Evolutionary conservation across 75 land plant species (phyloP).

Genomic region (Selaginella moellendorffii): DNA sequence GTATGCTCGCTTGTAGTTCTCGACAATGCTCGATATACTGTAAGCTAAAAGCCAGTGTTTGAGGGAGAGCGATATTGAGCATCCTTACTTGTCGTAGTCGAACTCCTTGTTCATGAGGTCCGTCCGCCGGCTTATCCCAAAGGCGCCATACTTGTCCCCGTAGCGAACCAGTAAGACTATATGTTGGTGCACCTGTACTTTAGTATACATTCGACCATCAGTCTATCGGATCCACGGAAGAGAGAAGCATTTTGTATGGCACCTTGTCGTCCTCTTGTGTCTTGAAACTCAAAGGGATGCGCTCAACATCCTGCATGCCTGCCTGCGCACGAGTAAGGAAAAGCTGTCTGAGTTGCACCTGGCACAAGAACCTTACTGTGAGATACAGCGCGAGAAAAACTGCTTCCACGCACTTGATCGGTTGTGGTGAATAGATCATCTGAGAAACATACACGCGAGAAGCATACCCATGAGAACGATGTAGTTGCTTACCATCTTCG

Average conservation of each 20-base stretch:
- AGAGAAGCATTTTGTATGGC: not conserved
- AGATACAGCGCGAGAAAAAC: slow-evolving; percentile 32
- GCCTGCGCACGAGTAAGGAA: slow-evolving; percentile 19
- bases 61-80: not conserved
- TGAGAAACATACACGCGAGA: slow-evolving; percentile 1
- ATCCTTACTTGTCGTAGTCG: slow-evolving; percentile 20
- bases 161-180: slow-evolving; percentile 24
- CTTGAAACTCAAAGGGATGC: slow-evolving; percentile 28
- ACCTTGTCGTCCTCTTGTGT: slow-evolving; percentile 24
- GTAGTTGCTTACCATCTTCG: slow-evolving; percentile 19
- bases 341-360: no score
- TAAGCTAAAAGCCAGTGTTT: not conserved
- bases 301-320: slow-evolving; percentile 28
- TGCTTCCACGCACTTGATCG: slow-evolving; percentile 32
- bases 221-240: no score
- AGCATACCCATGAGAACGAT: not conserved
- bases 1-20: slow-evolving; percentile 21
- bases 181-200: slow-evolving; percentile 27
- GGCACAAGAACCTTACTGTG: slow-evolving; percentile 17
- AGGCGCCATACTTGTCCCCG: slow-evolving; percentile 24
- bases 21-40: slow-evolving; percentile 29
- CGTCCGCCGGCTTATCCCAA: slow-evolving; percentile 29
- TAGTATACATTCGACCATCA: no score
- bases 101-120: slow-evolving; percentile 26
- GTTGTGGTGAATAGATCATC: slow-evolving; percentile 26